Base-by-base conservation (phyloP, 2,329 filamentous ascomycete species). In the Hypoxylon sp. region DNA sequence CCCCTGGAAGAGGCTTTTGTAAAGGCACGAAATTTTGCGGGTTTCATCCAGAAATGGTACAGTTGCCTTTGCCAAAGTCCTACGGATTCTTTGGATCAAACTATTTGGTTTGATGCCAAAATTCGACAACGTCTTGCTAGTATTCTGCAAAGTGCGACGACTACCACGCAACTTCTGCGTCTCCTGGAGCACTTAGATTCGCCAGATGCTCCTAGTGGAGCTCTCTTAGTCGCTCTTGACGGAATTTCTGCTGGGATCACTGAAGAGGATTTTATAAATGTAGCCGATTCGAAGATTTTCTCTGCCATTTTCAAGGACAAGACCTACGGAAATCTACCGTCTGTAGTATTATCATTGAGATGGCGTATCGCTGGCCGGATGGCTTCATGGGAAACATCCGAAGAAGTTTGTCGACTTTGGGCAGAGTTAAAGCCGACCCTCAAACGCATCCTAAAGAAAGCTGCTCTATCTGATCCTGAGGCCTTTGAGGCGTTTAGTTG, bases 1-100 rank as follows among this genome's bases (percentile, higher is more conserved):
- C 82, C 82, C n/a, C 72, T 85, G 8, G 79, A 82, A 75, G 71
- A 73, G 17, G 81, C 79, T n/a, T 84, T 82, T 67, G 72, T 78
- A 17, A 79, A 79, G 66, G 77, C 80, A 42, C 78, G 82, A 63
- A 77, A 83, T 66, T 71, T 83, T 3, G 73, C 77, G 20, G 79
- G 78, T 1, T 84, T 84, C 55, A 70, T 83, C 20, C 76, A 72
- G 8, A 77, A 78, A 59, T 84, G 82, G 82, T 78, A 77, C 65
- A 54, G 76, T 48, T 73, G 69, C 42, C 66, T 79, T 37, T 70
- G 72, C 22, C 66, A 74, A 48, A 54, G 20, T 25, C 27, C 54
- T 56, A 35, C 31, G 17, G 44, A 60, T 6, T 62, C 68, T 1
- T 56, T 75, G 30, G 68, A 69, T 51, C 64, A 73, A 57, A 71